These are phyloP conservation scores for Magnaporthiopsis rhizophila DNA, from an alignment of 2,329 filamentous ascomycete genomes.

Conservation along the genomic window DNA sequence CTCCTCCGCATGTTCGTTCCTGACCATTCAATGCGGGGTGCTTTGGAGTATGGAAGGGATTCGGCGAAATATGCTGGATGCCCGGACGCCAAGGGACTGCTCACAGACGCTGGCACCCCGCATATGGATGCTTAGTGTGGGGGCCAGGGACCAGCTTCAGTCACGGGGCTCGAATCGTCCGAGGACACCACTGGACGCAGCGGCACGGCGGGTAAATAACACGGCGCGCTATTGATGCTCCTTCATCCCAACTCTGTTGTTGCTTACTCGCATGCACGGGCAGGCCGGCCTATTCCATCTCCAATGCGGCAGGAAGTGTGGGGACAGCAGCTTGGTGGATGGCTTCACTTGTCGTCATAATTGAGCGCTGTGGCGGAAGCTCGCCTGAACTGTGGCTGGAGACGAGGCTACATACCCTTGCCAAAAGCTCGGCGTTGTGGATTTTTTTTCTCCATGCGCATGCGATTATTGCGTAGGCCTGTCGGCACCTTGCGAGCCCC, in stretches of 20 bases:
- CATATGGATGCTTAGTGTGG: too few species aligned
- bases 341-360: too few species aligned
- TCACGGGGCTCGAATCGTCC: not conserved
- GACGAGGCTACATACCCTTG: not conserved
- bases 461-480: not conserved
- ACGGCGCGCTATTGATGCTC: not conserved
- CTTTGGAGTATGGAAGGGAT: not conserved
- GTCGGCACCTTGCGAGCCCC: not conserved
- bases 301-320: too few species aligned
- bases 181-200: not conserved
- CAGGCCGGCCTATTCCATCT: too few species aligned
- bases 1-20: not conserved
- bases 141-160: not conserved
- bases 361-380: not conserved
- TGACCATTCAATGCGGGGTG: not conserved
- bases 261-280: too few species aligned
- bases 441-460: slow-evolving; percentile 33
- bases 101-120: too few species aligned
- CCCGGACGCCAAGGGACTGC: not conserved
- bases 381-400: not conserved
- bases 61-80: not conserved
- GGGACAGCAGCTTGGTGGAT: too few species aligned
- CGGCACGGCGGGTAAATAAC: not conserved
- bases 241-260: too few species aligned
- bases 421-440: slow-evolving; percentile 16